Percentiles rank a stretch among this genome's conserved stretches.
Evolutionary conservation across 495 filamentous ascomycete species (phyloP).

Genomic region (Podospora sp.): DNA sequence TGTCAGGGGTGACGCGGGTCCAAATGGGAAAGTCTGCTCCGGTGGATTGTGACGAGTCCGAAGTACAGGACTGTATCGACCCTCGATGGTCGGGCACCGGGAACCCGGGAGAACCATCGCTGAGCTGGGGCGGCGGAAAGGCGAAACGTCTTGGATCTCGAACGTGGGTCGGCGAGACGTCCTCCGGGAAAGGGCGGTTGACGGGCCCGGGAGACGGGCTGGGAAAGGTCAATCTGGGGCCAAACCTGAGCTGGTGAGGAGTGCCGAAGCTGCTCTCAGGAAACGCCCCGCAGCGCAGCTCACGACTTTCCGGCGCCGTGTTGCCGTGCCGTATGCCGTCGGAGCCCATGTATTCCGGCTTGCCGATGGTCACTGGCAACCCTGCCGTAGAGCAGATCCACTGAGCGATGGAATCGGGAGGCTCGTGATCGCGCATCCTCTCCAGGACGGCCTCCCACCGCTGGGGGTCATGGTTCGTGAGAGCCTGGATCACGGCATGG

Average conservation of each 20-base stretch:
- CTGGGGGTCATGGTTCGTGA: slow-evolving; percentile 31
- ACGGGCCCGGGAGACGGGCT: not conserved
- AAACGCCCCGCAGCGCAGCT: not conserved
- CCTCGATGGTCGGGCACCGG: not conserved
- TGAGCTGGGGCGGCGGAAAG: not conserved
- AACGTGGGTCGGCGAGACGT: not conserved
- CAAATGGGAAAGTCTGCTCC: slow-evolving; percentile 19
- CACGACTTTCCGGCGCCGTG: not conserved
- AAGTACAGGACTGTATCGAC: not conserved
- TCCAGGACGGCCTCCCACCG: slow-evolving; percentile 29
- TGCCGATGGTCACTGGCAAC: not conserved
- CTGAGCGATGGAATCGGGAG: slow-evolving; percentile 33
- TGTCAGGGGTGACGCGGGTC: slow-evolving; percentile 32
- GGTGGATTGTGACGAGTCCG: not conserved
- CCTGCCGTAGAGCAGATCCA: slow-evolving; percentile 31
- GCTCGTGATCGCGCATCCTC: slow-evolving; percentile 31
- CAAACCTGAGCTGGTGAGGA: not conserved
- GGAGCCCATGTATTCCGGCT: not conserved
- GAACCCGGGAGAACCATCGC: not conserved
- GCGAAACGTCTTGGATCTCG: not conserved
- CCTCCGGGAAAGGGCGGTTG: not conserved
- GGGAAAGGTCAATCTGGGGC: not conserved
- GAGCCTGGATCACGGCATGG: slow-evolving; percentile 33
- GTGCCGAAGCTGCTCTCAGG: not conserved
- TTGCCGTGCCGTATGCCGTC: not conserved